Evolutionary conservation across 371 early-diverging fungal genomes (phyloP), one percentile per base, ranked within the genome.

Genomic region (Lichtheimia ramosa): DNA sequence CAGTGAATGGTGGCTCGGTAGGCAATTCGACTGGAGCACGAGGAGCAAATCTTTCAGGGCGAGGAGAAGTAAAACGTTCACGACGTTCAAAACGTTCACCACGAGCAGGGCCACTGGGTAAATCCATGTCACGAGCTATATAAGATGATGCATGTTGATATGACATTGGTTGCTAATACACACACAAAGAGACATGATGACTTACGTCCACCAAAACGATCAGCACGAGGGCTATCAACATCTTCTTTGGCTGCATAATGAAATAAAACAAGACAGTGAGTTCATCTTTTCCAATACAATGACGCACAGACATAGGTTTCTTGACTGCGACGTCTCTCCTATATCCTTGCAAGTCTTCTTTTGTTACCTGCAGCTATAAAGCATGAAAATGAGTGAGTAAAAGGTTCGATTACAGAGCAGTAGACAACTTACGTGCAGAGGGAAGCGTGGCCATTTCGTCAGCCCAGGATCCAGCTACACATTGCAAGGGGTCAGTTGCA

Each of bases 381-480:
- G 55, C 58, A 25, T 34, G 10, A 34, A 34, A 34, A 34, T 34
- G 10, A 8, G 34, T 34, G 34, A 34, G 10, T 34, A 6, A 34
- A 8, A 6, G 10, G 34, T 34, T 34, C 34, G 10, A 34, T 34
- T 34, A 4, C 10, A 18, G 13, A n/a, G 39, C 21, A 48, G 13
- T 18, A 15, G 21, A 54, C 66, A 48, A 81, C 90, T 74, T 84
- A 93, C 93, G 94, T 63, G 92, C 95, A 75, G 92, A 83, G 43
- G 96, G 96, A 58, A 95, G 84, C 61, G 86, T 91, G 25, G 81
- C 74, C 73, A 91, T 89, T 73, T 96, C 95, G 83, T 96, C 96
- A 64, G 96, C 95, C 95, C 96, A 96, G 51, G 91, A 89, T 49
- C 83, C 83, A 41, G 77, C 73, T 34, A 34, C 10, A 34, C 34